Base-by-base conservation (phyloP, 495 filamentous ascomycete genomes). In the Zalerion maritima region DNA sequence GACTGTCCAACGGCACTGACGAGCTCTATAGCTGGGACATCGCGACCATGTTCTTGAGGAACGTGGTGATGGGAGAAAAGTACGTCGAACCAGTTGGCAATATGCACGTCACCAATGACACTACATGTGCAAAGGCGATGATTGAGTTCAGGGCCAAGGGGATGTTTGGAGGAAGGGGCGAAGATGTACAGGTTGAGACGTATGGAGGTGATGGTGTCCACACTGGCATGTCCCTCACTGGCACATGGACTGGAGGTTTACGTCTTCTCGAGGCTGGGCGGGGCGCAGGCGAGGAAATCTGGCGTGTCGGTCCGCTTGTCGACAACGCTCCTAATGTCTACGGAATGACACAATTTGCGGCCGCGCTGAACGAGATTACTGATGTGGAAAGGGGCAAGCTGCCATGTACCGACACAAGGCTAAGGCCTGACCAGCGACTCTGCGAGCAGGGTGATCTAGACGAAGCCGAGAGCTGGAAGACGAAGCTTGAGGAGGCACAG, bases 21-120 rank as follows among this genome's bases (percentile, higher is more conserved):
- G 87, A 94, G 41, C 62, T 67, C 32, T 97, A 78, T 55, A 81
- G 73, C 46, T 96, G 82, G 79, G 73, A 64, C 14, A 64, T 75
- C 5, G 79, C 85, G 8, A 94, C 83, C 6, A 78, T 75, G 31
- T 96, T 93, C 54, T 63, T 97, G 31, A 74, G 89, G 25, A 97
- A 97, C 43, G 82, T 97, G 36, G 89, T 97, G 39, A 86, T 89
- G 31, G 89, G 89, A 15, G 89, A 97, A 57, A 96, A 94, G 56
- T 97, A 96, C 47, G 78, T 94, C 18, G 89, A 97, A 55, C 89
- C 89, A 1, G 81, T 93, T 6, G 84, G 84, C 11, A 78, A 69
- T 29, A 81, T 96, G 73, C 68, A 73, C 11, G 69, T 97, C 14
- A 52, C 63, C 26, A 81, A 85, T 49, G 91, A 97, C 38, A 71